These are phyloP conservation scores for Coemansia asiatica DNA, from an alignment of 192 early-diverging fungal species.

Conservation along the genomic window DNA sequence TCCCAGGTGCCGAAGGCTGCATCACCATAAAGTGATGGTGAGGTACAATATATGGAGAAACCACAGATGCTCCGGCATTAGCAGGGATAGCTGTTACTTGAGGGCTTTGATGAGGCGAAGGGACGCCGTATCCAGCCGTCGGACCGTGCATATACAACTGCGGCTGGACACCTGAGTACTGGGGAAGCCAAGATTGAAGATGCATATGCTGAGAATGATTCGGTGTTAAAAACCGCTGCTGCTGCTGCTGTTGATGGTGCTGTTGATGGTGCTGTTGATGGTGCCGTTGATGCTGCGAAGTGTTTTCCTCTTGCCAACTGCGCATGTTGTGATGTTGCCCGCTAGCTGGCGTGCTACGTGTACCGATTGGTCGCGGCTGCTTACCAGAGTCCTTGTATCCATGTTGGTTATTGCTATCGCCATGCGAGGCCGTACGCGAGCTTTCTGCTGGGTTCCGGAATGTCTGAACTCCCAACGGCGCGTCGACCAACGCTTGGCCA, in stretches of 20 bases:
- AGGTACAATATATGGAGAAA: constrained; percentile 13
- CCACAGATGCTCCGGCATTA: background rate
- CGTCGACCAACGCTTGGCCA: background rate
- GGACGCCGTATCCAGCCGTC: background rate
- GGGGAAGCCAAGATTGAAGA: background rate
- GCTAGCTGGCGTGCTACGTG: constrained; percentile 17
- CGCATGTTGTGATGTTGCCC: constrained; percentile 9
- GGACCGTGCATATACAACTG: constrained; percentile 10
- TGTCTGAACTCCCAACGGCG: background rate
- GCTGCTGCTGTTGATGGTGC: constrained; percentile 10
- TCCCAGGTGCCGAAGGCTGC: background rate
- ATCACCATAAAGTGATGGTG: background rate
- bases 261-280: constrained; percentile 1
- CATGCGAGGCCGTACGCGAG: constrained; percentile 19
- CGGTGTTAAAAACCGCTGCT: background rate
- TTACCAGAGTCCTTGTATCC: constrained; percentile 7
- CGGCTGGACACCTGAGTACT: constrained; percentile 2
- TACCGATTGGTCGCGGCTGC: constrained; percentile 38
- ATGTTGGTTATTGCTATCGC: constrained; percentile 1
- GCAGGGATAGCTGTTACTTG: constrained; percentile 7
- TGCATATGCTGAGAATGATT: constrained; percentile 9
- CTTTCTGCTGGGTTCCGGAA: background rate
- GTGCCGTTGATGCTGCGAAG: background rate
- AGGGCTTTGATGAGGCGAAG: constrained; percentile 17
- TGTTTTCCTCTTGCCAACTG: background rate